Percentiles rank a stretch among this genome's conserved stretches.
phyloP scores from a whole-genome alignment of 1,284 basidiomycete genomes.

The Tilletiaria anomala region DNA sequence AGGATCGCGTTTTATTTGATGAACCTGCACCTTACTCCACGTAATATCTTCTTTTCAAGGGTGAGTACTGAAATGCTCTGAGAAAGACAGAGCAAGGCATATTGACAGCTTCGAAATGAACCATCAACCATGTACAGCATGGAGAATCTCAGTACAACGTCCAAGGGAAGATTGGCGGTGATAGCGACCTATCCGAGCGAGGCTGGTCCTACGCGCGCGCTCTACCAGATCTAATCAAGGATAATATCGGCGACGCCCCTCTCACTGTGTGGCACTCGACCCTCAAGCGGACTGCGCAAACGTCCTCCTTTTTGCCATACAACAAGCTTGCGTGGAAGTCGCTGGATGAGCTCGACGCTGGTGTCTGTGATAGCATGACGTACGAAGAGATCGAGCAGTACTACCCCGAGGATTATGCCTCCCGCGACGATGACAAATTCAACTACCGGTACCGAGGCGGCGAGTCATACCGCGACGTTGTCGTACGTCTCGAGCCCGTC shows the following conservation, averaged over 20 bases:
- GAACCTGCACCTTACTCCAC: conserved; percentile 92
- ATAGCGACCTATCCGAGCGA: conserved; percentile 67
- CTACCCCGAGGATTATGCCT: conserved; percentile 99
- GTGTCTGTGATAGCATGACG: conserved; percentile 98
- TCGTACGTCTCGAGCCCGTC: conserved; percentile 88
- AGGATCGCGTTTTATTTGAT: conserved; percentile 92
- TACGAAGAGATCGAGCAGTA: conserved; percentile 86
- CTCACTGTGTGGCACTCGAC: conserved; percentile 98
- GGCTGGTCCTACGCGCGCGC: conserved; percentile 74
- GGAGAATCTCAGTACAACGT: conserved; percentile 97
- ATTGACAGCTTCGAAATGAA: background rate
- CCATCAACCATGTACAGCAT: conserved; percentile 48
- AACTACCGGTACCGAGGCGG: conserved; percentile 88
- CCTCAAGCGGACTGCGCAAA: conserved; percentile 79
- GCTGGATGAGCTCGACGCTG: conserved; percentile 92
- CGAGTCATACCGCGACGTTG: conserved; percentile 79
- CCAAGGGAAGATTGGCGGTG: conserved; percentile 91
- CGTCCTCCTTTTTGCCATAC: conserved; percentile 66
- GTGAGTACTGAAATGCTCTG: conserved; percentile 46
- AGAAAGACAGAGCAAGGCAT: too few relatives aligned
- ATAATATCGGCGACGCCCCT: conserved; percentile 76
- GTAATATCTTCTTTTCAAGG: conserved; percentile 89
- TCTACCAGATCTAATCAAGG: conserved; percentile 70
- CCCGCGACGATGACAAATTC: conserved; percentile 97
- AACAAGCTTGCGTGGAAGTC: conserved; percentile 96